A percentile compares a stretch with the other conserved stretches of the same genome.
These are phyloP conservation scores for Golubevia sp. DNA, from an alignment of 1,284 basidiomycete genomes.

Conservation along the genomic window DNA sequence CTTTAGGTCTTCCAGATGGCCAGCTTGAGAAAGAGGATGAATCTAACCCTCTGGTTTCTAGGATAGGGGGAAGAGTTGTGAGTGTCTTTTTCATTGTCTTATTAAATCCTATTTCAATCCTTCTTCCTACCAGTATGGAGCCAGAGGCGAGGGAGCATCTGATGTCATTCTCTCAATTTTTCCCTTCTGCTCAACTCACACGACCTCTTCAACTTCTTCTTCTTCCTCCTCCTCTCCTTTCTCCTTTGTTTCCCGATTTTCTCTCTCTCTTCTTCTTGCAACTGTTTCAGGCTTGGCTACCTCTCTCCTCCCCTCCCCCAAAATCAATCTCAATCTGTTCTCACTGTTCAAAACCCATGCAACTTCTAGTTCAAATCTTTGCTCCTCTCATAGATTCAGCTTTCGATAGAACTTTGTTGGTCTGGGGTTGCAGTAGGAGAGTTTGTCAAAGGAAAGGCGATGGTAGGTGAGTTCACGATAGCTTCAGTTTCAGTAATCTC, in stretches of 20 bases:
- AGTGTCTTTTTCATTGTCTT: background rate
- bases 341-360: slow-evolving; percentile 48
- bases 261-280: too few relatives aligned
- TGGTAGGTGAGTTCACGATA: slow-evolving; percentile 36
- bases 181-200: too few relatives aligned
- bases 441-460: slow-evolving; percentile 41
- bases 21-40: slow-evolving; percentile 45
- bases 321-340: slow-evolving; percentile 24
- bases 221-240: background rate
- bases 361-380: slow-evolving; percentile 58
- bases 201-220: too few relatives aligned
- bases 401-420: slow-evolving; percentile 49
- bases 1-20: slow-evolving; percentile 53
- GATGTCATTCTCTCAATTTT: too few relatives aligned
- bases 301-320: slow-evolving; percentile 18
- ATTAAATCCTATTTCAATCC: background rate
- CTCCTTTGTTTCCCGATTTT: too few relatives aligned
- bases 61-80: slow-evolving; percentile 45
- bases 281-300: slow-evolving; percentile 44
- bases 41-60: slow-evolving; percentile 54
- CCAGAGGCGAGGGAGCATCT: too few relatives aligned
- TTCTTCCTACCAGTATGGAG: too few relatives aligned
- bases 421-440: slow-evolving; percentile 53
- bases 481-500: background rate
- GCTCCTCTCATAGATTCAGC: slow-evolving; percentile 53